Conservation (phyloP, 75 land plant species). For the Chamaecyparis obtusa region DNA sequence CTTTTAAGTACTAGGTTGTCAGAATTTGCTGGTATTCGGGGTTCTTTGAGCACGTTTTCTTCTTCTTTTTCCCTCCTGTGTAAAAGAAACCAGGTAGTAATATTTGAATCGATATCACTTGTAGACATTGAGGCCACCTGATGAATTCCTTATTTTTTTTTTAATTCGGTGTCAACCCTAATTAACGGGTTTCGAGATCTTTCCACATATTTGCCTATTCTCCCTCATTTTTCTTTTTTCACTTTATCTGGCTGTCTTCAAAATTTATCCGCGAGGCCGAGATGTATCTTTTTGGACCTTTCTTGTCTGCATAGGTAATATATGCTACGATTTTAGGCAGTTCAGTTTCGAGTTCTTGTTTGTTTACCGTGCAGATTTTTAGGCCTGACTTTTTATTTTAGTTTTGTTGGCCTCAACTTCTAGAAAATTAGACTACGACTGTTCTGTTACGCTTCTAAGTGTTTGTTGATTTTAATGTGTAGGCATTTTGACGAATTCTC, state of each 20-base stretch:
- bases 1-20: background rate
- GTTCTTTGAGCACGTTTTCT: background rate
- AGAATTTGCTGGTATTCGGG: background rate
- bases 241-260: background rate
- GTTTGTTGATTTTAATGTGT: background rate
- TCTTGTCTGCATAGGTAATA: background rate
- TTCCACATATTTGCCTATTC: background rate
- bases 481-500: background rate
- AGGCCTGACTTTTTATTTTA: background rate
- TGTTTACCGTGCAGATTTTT: background rate
- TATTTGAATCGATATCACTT: background rate
- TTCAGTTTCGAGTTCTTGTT: background rate
- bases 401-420: background rate
- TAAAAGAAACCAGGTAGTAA: background rate
- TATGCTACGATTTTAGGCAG: background rate
- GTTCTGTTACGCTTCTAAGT: background rate
- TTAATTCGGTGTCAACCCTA: background rate
- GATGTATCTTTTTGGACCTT: background rate
- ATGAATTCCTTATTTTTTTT: background rate
- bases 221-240: background rate
- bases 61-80: background rate
- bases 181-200: background rate
- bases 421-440: background rate
- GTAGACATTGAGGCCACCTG: background rate
- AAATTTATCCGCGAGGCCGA: background rate